Evolutionary conservation across 2,329 filamentous ascomycete species (phyloP).

Genomic region (Aspergillus texensis): DNA sequence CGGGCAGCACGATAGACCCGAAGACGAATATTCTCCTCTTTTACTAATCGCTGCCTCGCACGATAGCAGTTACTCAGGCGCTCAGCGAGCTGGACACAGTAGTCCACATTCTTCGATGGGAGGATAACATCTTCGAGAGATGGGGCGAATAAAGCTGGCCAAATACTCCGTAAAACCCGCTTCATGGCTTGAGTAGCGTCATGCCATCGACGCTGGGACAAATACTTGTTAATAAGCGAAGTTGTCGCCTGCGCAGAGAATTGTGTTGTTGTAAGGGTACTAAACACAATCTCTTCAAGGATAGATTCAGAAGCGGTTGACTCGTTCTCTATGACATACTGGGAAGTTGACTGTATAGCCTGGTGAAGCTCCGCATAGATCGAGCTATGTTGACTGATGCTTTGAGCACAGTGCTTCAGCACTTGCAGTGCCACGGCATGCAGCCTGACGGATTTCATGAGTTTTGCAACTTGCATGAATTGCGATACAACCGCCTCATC

Average conservation of each 20-base stretch:
- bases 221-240: constrained; percentile 46
- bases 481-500: constrained; percentile 39
- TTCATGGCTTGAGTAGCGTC: constrained; percentile 53
- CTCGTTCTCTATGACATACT: constrained; percentile 46
- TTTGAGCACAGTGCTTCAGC: constrained; percentile 48
- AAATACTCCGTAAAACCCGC: constrained; percentile 48
- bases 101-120: constrained; percentile 47
- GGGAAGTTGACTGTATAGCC: constrained; percentile 46
- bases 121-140: constrained; percentile 50
- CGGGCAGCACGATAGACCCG: constrained; percentile 40
- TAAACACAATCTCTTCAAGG: constrained; percentile 49
- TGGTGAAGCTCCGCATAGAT: constrained; percentile 48
- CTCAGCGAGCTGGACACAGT: constrained; percentile 51
- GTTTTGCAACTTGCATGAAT: constrained; percentile 45
- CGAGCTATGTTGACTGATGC: constrained; percentile 37
- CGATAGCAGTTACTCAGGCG: constrained; percentile 51
- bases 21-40: constrained; percentile 41
- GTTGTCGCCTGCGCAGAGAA: constrained; percentile 46
- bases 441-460: constrained; percentile 51
- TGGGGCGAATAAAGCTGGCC: constrained; percentile 50
- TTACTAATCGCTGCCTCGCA: constrained; percentile 36
- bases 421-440: constrained; percentile 50
- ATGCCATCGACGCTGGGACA: constrained; percentile 50
- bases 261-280: constrained; percentile 45
- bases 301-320: constrained; percentile 45